Conservation (phyloP, 352 stramenopile genomes). For the Phytophthora hybrid region DNA sequence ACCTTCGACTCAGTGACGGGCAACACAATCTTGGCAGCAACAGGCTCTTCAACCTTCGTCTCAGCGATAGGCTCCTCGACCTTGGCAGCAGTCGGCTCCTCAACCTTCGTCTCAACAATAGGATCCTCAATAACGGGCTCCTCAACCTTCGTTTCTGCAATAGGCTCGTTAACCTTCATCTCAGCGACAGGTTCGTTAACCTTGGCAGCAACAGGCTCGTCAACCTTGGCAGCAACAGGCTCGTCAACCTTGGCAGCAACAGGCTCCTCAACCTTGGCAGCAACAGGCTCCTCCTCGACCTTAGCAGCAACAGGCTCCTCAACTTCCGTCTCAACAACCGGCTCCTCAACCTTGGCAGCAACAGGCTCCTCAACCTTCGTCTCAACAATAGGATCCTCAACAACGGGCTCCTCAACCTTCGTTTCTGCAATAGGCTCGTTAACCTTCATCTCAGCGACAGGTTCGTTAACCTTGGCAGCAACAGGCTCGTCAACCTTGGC, state of each 20-base stretch:
- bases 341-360: slow-evolving; percentile 1
- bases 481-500: slow-evolving; percentile 5
- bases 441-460: not conserved
- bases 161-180: too few species aligned
- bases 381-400: not conserved
- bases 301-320: slow-evolving; percentile 4
- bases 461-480: not conserved
- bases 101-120: not conserved
- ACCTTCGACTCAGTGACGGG: too few species aligned
- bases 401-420: slow-evolving; percentile 11
- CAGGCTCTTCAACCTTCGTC: not conserved
- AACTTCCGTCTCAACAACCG: not conserved
- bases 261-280: slow-evolving; percentile 2
- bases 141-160: not conserved
- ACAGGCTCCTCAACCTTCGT: slow-evolving; percentile 3
- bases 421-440: slow-evolving; percentile 3
- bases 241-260: slow-evolving; percentile 10
- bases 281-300: slow-evolving; percentile 1
- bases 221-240: not conserved
- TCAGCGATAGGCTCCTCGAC: slow-evolving; percentile 6
- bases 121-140: slow-evolving; percentile 6
- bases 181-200: not conserved
- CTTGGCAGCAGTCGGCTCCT: not conserved
- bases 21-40: slow-evolving; percentile 2
- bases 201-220: slow-evolving; percentile 4